These are phyloP conservation scores for Apiotrichum siamense DNA, from an alignment of 1,284 basidiomycete species.

Conservation along the genomic window DNA sequence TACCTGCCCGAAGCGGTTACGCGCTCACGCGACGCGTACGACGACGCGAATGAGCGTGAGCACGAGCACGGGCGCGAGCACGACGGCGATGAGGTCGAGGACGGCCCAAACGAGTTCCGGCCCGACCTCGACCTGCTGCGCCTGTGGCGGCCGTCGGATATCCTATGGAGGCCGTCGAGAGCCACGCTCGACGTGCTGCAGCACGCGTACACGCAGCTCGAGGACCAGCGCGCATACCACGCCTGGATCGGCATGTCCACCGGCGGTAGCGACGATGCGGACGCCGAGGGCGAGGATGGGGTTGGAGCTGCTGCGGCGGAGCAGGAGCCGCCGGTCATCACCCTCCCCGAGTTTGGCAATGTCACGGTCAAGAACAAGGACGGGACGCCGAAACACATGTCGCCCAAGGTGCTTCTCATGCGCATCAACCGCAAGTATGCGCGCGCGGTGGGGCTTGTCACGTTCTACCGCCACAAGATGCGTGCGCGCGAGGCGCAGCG, in stretches of 20 bases:
- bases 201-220: slow-evolving; percentile 30
- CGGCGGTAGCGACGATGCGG: slow-evolving; percentile 21
- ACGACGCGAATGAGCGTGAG: neutral
- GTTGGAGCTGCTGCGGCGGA: slow-evolving; percentile 24
- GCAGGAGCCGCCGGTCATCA: slow-evolving; percentile 17
- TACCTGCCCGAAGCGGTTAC: neutral
- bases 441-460: slow-evolving; percentile 31
- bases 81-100: neutral
- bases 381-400: slow-evolving; percentile 21
- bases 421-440: slow-evolving; percentile 35
- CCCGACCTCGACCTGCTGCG: slow-evolving; percentile 19
- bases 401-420: slow-evolving; percentile 27
- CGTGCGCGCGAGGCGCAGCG: too few species aligned
- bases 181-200: slow-evolving; percentile 32
- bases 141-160: slow-evolving; percentile 38
- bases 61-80: neutral
- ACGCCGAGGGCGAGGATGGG: slow-evolving; percentile 24
- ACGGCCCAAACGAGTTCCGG: neutral
- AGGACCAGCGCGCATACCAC: slow-evolving; percentile 22
- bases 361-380: slow-evolving; percentile 22
- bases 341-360: slow-evolving; percentile 23
- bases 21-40: neutral
- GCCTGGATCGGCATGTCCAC: slow-evolving; percentile 21
- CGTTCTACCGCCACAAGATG: slow-evolving; percentile 38
- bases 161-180: slow-evolving; percentile 34